phyloP scores from a whole-genome alignment of 805 yeast species.

The Starmera pachycereana region DNA sequence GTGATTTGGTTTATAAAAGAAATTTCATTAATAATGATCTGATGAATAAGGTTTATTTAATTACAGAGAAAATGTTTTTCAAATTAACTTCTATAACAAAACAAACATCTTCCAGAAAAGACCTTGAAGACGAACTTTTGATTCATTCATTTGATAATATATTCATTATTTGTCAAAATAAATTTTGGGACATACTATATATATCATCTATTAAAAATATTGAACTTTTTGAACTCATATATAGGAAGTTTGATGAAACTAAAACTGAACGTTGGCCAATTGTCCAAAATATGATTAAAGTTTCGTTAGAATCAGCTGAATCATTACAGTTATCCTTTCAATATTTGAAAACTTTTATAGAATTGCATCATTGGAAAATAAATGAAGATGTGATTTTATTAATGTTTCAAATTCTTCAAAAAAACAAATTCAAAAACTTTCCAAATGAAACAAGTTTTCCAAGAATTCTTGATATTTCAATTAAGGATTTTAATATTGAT shows the following conservation, averaged over 20 bases:
- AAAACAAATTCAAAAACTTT: slow-evolving; percentile 12
- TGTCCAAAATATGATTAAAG: no score
- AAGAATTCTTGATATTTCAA: not conserved
- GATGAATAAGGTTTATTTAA: no score
- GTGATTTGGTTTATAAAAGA: slow-evolving; percentile 3
- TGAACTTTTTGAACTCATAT: slow-evolving; percentile 3
- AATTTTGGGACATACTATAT: slow-evolving; percentile 8
- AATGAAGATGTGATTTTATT: slow-evolving; percentile 6
- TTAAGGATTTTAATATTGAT: slow-evolving; percentile 3
- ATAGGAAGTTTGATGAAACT: no score
- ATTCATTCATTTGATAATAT: not conserved
- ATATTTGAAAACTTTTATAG: not conserved
- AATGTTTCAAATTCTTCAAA: slow-evolving; percentile 13
- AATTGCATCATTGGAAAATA: slow-evolving; percentile 6
- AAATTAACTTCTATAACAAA: no score
- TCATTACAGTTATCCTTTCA: not conserved
- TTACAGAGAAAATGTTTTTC: no score
- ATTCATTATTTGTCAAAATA: slow-evolving; percentile 3
- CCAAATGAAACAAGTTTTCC: slow-evolving; percentile 6
- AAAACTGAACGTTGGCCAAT: no score
- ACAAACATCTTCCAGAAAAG: no score
- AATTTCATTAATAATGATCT: slow-evolving; percentile 4
- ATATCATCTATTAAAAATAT: slow-evolving; percentile 5
- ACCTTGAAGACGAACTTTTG: no score
- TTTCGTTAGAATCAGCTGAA: slow-evolving; percentile 1